Evolutionary conservation across 2,329 filamentous ascomycete species (phyloP).

Genomic region (Penicillium corylophilum): DNA sequence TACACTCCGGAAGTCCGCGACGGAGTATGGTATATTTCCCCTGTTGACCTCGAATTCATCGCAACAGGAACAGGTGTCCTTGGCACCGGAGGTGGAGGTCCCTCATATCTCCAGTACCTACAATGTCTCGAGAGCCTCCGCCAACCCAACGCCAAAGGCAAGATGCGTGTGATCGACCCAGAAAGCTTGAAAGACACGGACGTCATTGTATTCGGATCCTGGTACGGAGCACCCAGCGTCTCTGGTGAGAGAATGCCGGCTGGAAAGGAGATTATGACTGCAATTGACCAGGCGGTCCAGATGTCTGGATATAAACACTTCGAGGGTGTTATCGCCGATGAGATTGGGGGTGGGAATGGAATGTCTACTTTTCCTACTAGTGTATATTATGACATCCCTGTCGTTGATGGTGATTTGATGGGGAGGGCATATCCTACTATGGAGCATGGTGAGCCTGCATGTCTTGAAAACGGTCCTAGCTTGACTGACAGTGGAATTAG

Average conservation of each 20-base stretch:
- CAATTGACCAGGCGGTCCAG: neutral
- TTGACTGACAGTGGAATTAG: neutral
- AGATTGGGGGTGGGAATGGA: slow-evolving; percentile 41
- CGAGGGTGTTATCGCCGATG: neutral
- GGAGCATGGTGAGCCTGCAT: slow-evolving; percentile 6
- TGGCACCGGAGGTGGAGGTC: neutral
- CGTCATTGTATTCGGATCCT: neutral
- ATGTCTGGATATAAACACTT: neutral
- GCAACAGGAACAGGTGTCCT: neutral
- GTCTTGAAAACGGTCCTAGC: neutral
- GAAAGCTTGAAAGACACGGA: neutral
- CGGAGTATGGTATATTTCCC: neutral
- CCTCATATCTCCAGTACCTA: neutral
- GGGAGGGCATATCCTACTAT: slow-evolving; percentile 46
- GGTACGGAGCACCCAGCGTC: neutral
- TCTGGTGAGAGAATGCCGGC: neutral
- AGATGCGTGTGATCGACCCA: neutral
- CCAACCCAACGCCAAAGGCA: neutral
- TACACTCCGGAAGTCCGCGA: neutral
- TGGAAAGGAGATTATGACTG: neutral
- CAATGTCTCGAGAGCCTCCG: neutral
- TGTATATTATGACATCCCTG: slow-evolving; percentile 37
- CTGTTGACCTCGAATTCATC: neutral
- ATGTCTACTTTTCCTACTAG: slow-evolving; percentile 28
- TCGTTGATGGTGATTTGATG: slow-evolving; percentile 50